Evolutionary conservation across 768 basidiomycete genomes (phyloP).

Genomic region (Naganishia randhawae): DNA sequence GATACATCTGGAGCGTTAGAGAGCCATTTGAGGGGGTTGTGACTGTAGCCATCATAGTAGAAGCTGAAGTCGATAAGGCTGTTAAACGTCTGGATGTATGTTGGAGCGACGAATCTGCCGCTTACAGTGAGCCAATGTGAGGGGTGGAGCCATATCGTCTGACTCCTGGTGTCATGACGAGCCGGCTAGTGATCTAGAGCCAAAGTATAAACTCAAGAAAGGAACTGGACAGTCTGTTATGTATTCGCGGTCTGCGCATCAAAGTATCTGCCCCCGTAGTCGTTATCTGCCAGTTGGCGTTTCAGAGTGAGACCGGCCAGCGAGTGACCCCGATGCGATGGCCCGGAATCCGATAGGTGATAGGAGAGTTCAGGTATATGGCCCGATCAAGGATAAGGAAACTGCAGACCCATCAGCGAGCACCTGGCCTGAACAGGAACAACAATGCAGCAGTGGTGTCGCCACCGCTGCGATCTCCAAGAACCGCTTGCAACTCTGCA

Average conservation of each 20-base stretch:
- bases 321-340: neutral
- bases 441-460: too few species aligned
- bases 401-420: too few species aligned
- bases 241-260: too few species aligned
- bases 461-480: too few species aligned
- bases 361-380: too few species aligned
- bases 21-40: constrained; percentile 1
- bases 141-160: neutral
- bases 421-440: too few species aligned
- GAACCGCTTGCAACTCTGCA: too few species aligned
- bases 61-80: neutral
- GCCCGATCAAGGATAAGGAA: too few species aligned
- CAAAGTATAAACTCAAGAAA: neutral
- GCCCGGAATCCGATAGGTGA: neutral
- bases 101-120: neutral
- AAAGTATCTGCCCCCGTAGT: too few species aligned
- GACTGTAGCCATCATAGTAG: constrained; percentile 5
- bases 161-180: neutral
- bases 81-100: neutral
- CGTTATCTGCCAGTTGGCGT: neutral
- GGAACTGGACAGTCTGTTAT: neutral
- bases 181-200: too few species aligned
- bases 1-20: neutral
- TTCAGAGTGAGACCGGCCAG: too few species aligned
- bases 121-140: neutral